phyloP scores from a whole-genome alignment of 306 rosid genomes.

The Trifolium subterraneum region DNA sequence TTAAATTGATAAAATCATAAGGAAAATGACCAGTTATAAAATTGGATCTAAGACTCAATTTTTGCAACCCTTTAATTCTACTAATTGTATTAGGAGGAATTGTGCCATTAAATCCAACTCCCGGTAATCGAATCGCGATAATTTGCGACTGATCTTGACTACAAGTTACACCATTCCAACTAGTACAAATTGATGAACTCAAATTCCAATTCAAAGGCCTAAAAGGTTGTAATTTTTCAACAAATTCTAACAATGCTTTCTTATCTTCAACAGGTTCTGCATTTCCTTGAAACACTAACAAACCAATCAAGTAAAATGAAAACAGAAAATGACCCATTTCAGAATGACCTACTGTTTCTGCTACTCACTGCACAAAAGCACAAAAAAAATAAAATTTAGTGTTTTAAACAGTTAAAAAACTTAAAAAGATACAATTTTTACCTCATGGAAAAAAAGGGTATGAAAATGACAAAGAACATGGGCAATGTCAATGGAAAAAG shows the following conservation, averaged over 20 bases:
- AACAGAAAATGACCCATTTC: conserved; percentile 38
- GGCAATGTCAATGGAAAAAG: conserved; percentile 13
- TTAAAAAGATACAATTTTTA: background rate
- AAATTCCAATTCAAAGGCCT: conserved; percentile 74
- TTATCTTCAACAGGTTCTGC: conserved; percentile 79
- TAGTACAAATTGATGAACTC: conserved; percentile 55
- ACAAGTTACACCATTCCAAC: conserved; percentile 87
- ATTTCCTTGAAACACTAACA: conserved; percentile 48
- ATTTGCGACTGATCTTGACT: conserved; percentile 56
- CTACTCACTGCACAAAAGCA: conserved; percentile 34
- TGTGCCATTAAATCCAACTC: conserved; percentile 75
- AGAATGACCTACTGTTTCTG: conserved; percentile 18
- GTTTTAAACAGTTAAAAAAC: background rate
- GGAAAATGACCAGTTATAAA: conserved; percentile 67
- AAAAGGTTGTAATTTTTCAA: conserved; percentile 61
- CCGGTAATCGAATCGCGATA: conserved; percentile 68
- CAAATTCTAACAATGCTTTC: conserved; percentile 71
- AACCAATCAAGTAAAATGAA: conserved; percentile 52
- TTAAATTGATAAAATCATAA: conserved; percentile 63
- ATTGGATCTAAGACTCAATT: conserved; percentile 82
- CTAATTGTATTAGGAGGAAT: conserved; percentile 72
- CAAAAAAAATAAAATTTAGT: conserved; percentile 26
- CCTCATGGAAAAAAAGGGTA: background rate
- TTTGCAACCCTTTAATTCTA: conserved; percentile 65
- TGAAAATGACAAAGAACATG: conserved; percentile 42